Evolutionary conservation across 352 stramenopile genomes (phyloP).

Genomic region (Phytophthora pseudosyringae): DNA sequence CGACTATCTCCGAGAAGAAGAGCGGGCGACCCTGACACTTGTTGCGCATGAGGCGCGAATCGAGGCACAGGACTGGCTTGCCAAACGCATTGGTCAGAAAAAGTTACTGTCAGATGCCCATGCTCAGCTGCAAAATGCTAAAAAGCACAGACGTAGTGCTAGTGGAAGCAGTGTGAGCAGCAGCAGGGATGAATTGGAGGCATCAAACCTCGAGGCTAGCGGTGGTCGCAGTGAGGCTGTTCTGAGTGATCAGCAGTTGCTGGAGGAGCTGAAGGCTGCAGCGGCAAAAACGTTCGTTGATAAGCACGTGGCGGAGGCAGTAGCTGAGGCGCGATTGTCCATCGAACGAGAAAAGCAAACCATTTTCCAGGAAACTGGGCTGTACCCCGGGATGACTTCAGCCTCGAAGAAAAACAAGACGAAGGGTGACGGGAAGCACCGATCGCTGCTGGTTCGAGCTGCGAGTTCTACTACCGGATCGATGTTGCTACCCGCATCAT

Average conservation of each 20-base stretch:
- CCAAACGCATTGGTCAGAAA: slow-evolving; percentile 78
- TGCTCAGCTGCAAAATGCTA: slow-evolving; percentile 53
- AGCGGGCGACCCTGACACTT: slow-evolving; percentile 66
- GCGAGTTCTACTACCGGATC: slow-evolving; percentile 35
- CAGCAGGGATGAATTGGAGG: slow-evolving; percentile 29
- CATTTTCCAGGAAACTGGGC: slow-evolving; percentile 69
- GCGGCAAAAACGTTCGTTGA: slow-evolving; percentile 76
- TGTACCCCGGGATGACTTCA: slow-evolving; percentile 54
- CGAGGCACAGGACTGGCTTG: slow-evolving; percentile 74
- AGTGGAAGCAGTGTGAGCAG: slow-evolving; percentile 51
- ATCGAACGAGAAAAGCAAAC: slow-evolving; percentile 77
- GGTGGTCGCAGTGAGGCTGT: slow-evolving; percentile 13
- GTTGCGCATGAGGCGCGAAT: slow-evolving; percentile 70
- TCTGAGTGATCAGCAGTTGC: slow-evolving; percentile 44
- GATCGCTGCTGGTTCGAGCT: slow-evolving; percentile 35
- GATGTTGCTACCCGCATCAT: slow-evolving; percentile 33
- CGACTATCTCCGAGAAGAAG: slow-evolving; percentile 61
- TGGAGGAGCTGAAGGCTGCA: slow-evolving; percentile 58
- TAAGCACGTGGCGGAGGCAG: slow-evolving; percentile 72
- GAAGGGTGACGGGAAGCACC: slow-evolving; percentile 26
- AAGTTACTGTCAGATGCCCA: slow-evolving; percentile 76
- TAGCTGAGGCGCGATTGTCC: slow-evolving; percentile 60
- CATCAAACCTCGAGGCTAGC: slow-evolving; percentile 7
- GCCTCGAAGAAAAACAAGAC: slow-evolving; percentile 33
- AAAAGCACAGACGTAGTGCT: slow-evolving; percentile 50